These are phyloP conservation scores for Datura wrightii DNA, from an alignment of 257 asterid genomes.

Conservation along the genomic window DNA sequence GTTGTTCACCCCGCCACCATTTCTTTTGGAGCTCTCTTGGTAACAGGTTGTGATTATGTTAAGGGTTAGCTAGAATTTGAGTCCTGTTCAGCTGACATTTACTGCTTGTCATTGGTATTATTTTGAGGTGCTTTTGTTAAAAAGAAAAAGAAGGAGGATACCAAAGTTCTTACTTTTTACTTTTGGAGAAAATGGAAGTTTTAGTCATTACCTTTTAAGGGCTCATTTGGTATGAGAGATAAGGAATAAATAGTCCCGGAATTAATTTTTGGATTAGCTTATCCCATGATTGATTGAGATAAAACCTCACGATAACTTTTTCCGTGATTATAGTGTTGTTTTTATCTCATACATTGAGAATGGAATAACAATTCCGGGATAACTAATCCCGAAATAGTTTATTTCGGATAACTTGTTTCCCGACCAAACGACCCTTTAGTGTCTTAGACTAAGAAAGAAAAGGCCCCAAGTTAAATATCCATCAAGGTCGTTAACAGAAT, in stretches of 20 bases:
- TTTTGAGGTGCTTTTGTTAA: neutral
- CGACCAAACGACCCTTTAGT: too few species aligned
- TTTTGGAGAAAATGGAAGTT: neutral
- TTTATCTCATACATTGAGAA: neutral
- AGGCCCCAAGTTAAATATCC: neutral
- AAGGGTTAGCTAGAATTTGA: constrained; percentile 15
- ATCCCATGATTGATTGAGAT: too few species aligned
- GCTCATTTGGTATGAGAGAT: too few species aligned
- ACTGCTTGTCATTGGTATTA: constrained; percentile 4
- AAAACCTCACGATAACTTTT: too few species aligned
- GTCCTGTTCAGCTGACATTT: constrained; percentile 2
- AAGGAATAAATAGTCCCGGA: too few species aligned
- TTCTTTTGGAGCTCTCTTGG: neutral
- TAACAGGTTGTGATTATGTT: neutral
- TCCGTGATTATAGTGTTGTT: too few species aligned
- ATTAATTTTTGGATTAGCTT: too few species aligned
- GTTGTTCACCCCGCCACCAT: neutral
- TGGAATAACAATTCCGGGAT: too few species aligned
- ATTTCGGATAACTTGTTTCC: too few species aligned
- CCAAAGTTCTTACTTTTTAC: neutral
- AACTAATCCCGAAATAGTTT: too few species aligned
- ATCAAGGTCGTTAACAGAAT: constrained; percentile 10
- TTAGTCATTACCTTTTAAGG: neutral
- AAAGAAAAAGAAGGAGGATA: neutral
- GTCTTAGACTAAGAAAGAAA: neutral